Percentiles rank a stretch among this genome's conserved stretches.
These are phyloP conservation scores for Cladosporium sp. DNA, from an alignment of 2,329 filamentous ascomycete genomes.

Conservation along the genomic window DNA sequence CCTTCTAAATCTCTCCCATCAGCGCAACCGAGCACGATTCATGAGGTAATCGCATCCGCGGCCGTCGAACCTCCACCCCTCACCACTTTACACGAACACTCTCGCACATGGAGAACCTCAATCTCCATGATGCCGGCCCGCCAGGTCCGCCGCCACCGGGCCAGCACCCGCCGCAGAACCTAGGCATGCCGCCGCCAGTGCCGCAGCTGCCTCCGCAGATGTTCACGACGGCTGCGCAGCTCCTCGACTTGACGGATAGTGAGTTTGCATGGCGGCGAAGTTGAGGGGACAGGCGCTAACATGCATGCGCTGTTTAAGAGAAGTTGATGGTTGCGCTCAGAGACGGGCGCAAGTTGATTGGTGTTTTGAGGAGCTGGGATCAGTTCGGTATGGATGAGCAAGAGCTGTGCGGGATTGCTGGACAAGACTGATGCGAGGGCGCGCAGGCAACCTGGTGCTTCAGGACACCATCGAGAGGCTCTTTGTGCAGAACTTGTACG, in stretches of 20 bases:
- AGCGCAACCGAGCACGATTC: conserved; percentile 3
- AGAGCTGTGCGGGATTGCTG: background rate
- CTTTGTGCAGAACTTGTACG: conserved; percentile 68
- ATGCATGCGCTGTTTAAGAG: conserved; percentile 51
- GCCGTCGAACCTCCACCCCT: background rate
- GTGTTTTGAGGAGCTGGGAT: conserved; percentile 91
- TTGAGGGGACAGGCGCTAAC: background rate
- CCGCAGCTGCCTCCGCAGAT: conserved; percentile 83
- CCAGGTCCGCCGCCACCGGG: conserved; percentile 10
- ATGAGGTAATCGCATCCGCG: conserved; percentile 4
- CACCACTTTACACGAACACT: background rate
- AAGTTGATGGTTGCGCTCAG: conserved; percentile 88
- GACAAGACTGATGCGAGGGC: conserved; percentile 2
- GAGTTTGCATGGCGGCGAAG: conserved; percentile 36
- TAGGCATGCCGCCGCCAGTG: conserved; percentile 31
- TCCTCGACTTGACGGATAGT: conserved; percentile 97
- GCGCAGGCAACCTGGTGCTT: conserved; percentile 81
- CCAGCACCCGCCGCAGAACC: conserved; percentile 11
- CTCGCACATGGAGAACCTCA: conserved; percentile 28
- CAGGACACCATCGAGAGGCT: conserved; percentile 88
- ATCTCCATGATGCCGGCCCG: conserved; percentile 28
- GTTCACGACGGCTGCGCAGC: conserved; percentile 95
- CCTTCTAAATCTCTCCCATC: background rate
- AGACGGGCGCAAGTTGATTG: conserved; percentile 89
- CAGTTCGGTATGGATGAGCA: conserved; percentile 68